Conservation (phyloP, 1,139 yeast species). For the Geotrichum fermentans region DNA sequence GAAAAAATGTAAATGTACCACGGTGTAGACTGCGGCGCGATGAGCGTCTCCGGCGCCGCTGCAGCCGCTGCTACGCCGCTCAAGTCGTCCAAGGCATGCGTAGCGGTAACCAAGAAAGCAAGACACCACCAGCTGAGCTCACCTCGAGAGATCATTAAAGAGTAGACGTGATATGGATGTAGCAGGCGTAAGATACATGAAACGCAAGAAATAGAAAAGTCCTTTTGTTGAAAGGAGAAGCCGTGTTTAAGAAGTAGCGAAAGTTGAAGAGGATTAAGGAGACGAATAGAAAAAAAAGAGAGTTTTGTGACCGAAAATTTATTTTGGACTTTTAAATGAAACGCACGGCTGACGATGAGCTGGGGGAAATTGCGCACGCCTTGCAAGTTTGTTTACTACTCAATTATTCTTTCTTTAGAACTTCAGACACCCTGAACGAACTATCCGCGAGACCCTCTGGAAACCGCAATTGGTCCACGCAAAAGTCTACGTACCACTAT, state of each 20-base stretch:
- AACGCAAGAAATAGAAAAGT: neutral
- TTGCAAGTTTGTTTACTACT: no score
- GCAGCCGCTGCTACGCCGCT: neutral
- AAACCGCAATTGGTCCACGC: no score
- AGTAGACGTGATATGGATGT: neutral
- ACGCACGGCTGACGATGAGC: constrained; percentile 1
- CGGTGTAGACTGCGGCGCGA: neutral
- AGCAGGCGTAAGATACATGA: neutral
- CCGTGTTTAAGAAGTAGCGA: neutral
- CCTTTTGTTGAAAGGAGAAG: neutral
- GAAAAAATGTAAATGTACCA: constrained; percentile 15
- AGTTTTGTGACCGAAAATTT: neutral
- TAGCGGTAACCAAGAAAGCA: neutral
- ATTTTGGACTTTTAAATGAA: neutral
- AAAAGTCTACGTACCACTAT: no score
- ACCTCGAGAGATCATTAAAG: constrained; percentile 4
- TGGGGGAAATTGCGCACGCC: no score
- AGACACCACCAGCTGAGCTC: neutral
- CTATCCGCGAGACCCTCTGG: no score
- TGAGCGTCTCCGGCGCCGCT: neutral
- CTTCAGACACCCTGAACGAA: no score
- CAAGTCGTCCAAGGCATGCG: neutral
- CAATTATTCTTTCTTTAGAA: no score
- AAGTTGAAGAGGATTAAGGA: neutral
- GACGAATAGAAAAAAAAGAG: neutral